Conservation (phyloP, 345 rosid genomes). For the Populus davidiana region DNA sequence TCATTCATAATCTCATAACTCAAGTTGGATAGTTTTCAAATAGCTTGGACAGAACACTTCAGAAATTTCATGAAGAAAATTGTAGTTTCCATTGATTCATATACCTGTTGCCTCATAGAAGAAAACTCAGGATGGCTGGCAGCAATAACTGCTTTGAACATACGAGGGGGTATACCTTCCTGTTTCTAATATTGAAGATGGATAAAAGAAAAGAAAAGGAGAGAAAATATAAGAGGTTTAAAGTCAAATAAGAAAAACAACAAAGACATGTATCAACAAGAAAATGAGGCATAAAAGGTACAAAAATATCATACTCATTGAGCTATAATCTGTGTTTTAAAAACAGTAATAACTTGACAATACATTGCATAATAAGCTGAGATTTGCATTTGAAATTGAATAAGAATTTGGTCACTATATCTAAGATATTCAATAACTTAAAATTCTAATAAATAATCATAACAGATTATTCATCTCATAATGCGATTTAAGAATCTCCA, state of each 20-base stretch:
- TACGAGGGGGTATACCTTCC: slow-evolving; percentile 93
- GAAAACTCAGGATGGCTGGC: slow-evolving; percentile 95
- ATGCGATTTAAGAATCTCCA: neutral
- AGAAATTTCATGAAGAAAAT: neutral
- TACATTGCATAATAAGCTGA: neutral
- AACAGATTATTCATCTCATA: neutral
- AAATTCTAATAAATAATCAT: neutral
- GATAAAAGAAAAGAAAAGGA: neutral
- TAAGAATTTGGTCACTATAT: neutral
- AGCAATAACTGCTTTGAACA: slow-evolving; percentile 94
- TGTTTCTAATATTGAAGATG: slow-evolving; percentile 52
- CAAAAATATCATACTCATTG: neutral
- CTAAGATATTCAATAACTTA: neutral
- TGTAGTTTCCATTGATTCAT: slow-evolving; percentile 3
- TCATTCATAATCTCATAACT: neutral
- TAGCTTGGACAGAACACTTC: neutral
- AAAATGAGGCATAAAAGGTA: neutral
- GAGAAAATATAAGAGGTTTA: neutral
- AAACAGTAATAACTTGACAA: neutral
- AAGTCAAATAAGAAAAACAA: neutral
- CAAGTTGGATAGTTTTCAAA: neutral
- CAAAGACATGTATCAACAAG: neutral
- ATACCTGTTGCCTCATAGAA: slow-evolving; percentile 97
- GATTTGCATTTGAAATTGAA: neutral
- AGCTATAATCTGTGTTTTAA: neutral